phyloP scores from a whole-genome alignment of 306 rosid genomes.

The Arachis stenosperma region DNA sequence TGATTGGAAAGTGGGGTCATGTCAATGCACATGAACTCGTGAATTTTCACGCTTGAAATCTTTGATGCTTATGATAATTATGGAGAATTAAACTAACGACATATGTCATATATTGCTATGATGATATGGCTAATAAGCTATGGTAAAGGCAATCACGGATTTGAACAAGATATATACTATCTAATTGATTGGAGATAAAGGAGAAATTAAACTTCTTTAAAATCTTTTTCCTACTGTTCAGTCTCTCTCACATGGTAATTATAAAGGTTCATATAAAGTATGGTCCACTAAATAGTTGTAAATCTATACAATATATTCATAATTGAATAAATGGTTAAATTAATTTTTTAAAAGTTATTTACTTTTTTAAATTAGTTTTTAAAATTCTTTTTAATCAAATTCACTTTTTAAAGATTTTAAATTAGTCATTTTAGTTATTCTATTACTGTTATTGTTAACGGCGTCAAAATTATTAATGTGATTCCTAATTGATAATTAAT shows the following conservation, averaged over 20 bases:
- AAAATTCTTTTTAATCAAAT: no score
- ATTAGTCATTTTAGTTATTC: no score
- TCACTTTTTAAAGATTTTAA: no score
- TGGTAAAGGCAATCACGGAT: constrained; percentile 30
- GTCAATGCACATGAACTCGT: constrained; percentile 17
- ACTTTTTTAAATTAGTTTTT: no score
- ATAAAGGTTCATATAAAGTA: constrained; percentile 11
- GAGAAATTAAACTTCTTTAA: constrained; percentile 22
- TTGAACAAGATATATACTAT: constrained; percentile 15
- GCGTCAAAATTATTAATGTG: no score
- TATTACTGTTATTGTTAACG: no score
- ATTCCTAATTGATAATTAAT: no score
- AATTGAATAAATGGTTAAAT: no score
- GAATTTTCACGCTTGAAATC: constrained; percentile 41
- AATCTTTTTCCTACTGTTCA: background rate
- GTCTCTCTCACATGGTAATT: background rate
- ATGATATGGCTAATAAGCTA: background rate
- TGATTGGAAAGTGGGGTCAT: constrained; percentile 31
- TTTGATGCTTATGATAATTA: constrained; percentile 27
- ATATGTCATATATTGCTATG: constrained; percentile 4
- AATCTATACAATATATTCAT: background rate
- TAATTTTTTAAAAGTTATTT: no score
- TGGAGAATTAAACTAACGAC: constrained; percentile 16
- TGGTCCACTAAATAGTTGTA: constrained; percentile 1
- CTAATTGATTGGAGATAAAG: constrained; percentile 11